phyloP scores from a whole-genome alignment of 768 basidiomycete genomes.

The Suillus tomentosus region DNA sequence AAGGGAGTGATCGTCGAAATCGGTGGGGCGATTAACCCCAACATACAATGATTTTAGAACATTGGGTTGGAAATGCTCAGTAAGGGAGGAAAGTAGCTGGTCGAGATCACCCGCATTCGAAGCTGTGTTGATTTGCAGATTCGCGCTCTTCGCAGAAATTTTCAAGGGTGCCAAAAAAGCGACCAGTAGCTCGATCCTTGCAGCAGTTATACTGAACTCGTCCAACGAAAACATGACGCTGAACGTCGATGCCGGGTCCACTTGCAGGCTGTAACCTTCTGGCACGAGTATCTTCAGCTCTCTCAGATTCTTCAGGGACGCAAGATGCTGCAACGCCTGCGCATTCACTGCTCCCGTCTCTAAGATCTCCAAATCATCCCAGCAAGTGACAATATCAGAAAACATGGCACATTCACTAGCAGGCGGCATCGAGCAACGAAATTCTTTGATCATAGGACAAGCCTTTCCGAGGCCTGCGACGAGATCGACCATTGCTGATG shows the following conservation, averaged over 20 bases:
- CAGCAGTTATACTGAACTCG: neutral
- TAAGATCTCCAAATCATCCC: neutral
- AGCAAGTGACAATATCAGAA: neutral
- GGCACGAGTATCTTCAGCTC: neutral
- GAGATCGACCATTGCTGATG: neutral
- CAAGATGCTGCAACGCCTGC: constrained; percentile 3
- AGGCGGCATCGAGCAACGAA: neutral
- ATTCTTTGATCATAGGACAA: neutral
- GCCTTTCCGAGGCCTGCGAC: neutral
- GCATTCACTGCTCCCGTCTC: neutral
- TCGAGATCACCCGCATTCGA: neutral
- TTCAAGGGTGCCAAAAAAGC: neutral
- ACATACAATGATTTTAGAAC: neutral
- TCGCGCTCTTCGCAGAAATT: neutral
- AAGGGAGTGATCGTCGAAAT: neutral
- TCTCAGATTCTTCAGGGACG: neutral
- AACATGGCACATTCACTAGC: neutral
- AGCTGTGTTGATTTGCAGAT: neutral
- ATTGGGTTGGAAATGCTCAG: neutral
- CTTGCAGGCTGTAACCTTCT: neutral
- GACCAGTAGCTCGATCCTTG: neutral
- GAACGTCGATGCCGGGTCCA: neutral
- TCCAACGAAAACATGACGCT: constrained; percentile 4
- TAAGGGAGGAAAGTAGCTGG: neutral
- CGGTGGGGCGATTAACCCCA: neutral